phyloP scores from a whole-genome alignment of 306 rosid species.

The Fagus crenata region DNA sequence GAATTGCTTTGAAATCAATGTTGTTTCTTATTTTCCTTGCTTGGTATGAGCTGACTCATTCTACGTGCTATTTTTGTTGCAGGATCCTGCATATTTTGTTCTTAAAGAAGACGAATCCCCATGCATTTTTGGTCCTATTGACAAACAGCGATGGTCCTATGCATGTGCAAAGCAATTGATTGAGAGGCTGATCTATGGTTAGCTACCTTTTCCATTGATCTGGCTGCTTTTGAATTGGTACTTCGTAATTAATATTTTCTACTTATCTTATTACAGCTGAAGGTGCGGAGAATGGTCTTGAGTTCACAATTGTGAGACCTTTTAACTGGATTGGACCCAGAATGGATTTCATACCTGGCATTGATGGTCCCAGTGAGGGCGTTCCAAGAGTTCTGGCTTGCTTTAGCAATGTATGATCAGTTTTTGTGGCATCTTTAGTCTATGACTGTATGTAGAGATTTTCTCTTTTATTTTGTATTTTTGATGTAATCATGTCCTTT shows the following conservation, averaged over 20 bases:
- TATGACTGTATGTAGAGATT: not conserved
- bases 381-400: constrained; percentile 96
- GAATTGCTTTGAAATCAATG: not conserved
- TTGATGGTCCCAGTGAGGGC: constrained; percentile 96
- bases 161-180: constrained; percentile 96
- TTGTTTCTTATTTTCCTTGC: not conserved
- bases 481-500: constrained; percentile 26
- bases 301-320: constrained; percentile 88
- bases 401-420: constrained; percentile 73
- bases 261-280: constrained; percentile 50
- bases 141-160: constrained; percentile 96
- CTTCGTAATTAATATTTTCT: constrained; percentile 5
- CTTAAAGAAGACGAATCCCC: constrained; percentile 83
- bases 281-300: constrained; percentile 91
- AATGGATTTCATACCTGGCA: constrained; percentile 98
- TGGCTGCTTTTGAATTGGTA: not conserved
- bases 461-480: not conserved
- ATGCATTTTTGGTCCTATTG: constrained; percentile 89
- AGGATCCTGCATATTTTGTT: constrained; percentile 85
- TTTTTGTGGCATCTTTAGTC: not conserved
- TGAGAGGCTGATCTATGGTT: constrained; percentile 90
- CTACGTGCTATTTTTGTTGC: constrained; percentile 17
- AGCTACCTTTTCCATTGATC: constrained; percentile 6
- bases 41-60: constrained; percentile 16
- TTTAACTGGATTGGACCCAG: constrained; percentile 97